Evolutionary conservation across 441 rosid genomes (phyloP), one percentile per base, ranked within the genome.

Genomic region (Populus tomentosa): DNA sequence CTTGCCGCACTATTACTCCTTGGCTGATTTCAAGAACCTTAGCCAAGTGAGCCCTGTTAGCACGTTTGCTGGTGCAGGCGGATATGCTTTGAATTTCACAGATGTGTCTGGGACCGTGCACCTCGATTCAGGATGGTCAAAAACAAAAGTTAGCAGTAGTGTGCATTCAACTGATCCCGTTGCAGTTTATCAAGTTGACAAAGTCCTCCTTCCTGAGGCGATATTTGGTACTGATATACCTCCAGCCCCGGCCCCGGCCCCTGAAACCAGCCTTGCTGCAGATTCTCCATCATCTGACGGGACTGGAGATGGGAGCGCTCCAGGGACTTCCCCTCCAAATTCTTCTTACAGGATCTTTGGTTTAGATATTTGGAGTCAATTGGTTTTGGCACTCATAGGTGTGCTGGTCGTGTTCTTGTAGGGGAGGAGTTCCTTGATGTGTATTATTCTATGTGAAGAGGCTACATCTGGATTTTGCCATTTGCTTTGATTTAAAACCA

Each of bases 191-290:
- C 89, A 92, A 81, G 93, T 95, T 30, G 32, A 30, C 32, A 30
- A 30, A 30, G 32, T 30, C 32, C 32, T 30, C 32, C 32, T 30
- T 30, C 99, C 99, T 0, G 97, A 89, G 80, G 94, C 92, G 2
- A 94, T 94, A 80, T 95, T 92, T 56, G 99, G 99, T 53, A 87
- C 95, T 3, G 91, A 95, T 78, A 90, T 95, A 1, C 98, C 99
- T 73, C 97, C 99, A 69, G 97, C 97, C 53, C 99, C 98, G 2
- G 94, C 95, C 13, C 97, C 98, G 3, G 90, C 91, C 67, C 90
- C 94, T 36, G 91, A 81, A 8, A 69, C 76, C 23, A 83, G 83
- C 78, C 85, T 92, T 2, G 82, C 86, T 21, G 93, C 97, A 0
- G 98, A 90, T 79, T 66, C 94, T 8, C 97, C 98, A 1, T 82